Evolutionary conservation across 345 rosid species (phyloP).

Genomic region (Angophora floribunda): DNA sequence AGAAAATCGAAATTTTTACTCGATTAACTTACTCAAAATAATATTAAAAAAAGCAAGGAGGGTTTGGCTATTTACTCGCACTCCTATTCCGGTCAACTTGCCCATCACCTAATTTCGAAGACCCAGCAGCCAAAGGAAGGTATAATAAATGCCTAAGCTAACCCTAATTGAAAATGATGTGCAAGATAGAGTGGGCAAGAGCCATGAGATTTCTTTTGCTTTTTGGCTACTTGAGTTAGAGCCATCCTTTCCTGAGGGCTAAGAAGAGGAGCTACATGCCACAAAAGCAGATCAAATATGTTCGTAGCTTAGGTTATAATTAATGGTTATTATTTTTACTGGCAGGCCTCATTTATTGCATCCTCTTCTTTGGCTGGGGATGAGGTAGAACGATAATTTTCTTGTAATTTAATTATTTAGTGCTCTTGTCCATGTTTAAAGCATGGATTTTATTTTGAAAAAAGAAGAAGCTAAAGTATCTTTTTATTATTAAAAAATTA

Average conservation of each 20-base stretch:
- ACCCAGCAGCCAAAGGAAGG: neutral
- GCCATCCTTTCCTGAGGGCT: neutral
- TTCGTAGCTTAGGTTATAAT: neutral
- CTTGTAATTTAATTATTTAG: neutral
- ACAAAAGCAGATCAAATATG: neutral
- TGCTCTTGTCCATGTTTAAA: neutral
- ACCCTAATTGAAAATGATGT: neutral
- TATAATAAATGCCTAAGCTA: neutral
- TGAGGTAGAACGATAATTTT: neutral
- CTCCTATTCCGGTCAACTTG: neutral
- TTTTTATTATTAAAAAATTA: neutral
- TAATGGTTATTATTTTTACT: neutral
- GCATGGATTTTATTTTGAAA: neutral
- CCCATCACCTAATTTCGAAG: neutral
- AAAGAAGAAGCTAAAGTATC: neutral
- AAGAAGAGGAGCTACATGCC: neutral
- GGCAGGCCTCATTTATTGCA: neutral
- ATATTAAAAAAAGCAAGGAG: neutral
- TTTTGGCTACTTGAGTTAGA: neutral
- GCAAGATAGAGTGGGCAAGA: neutral
- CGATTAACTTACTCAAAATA: neutral
- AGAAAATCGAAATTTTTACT: neutral
- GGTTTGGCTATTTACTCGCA: neutral
- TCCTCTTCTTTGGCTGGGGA: neutral
- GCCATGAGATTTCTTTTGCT: neutral